Percentiles rank a stretch among this genome's conserved stretches.
Conservation (phyloP, 345 rosid genomes). For the Lenwebbia sp. region DNA sequence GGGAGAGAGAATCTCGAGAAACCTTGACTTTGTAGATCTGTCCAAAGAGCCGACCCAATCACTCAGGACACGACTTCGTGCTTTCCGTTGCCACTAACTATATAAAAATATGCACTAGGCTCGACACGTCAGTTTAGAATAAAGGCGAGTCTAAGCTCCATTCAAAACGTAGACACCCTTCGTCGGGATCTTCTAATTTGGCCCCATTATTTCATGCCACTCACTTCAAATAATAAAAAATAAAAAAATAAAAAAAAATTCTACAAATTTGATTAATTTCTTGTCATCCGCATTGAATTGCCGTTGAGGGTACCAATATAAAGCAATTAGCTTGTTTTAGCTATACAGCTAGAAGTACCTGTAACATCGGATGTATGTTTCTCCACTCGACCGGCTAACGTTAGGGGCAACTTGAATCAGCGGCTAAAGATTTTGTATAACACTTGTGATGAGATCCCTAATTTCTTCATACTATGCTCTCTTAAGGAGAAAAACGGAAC, state of each 20-base stretch:
- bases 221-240: neutral
- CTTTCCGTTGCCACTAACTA: neutral
- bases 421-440: neutral
- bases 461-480: neutral
- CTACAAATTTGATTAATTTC: too few species aligned
- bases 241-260: too few species aligned
- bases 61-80: neutral
- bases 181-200: neutral
- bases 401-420: neutral
- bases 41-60: neutral
- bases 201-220: neutral
- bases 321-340: neutral
- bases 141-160: neutral
- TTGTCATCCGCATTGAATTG: neutral
- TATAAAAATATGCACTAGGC: neutral
- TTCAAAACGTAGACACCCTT: neutral
- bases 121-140: neutral
- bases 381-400: neutral
- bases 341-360: neutral
- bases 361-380: too few species aligned
- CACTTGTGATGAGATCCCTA: neutral
- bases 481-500: neutral
- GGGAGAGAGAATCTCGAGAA: neutral
- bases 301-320: neutral
- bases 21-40: neutral